Base-by-base conservation (phyloP, 2,329 filamentous ascomycete genomes). In the Orbilia ellipsospora region DNA sequence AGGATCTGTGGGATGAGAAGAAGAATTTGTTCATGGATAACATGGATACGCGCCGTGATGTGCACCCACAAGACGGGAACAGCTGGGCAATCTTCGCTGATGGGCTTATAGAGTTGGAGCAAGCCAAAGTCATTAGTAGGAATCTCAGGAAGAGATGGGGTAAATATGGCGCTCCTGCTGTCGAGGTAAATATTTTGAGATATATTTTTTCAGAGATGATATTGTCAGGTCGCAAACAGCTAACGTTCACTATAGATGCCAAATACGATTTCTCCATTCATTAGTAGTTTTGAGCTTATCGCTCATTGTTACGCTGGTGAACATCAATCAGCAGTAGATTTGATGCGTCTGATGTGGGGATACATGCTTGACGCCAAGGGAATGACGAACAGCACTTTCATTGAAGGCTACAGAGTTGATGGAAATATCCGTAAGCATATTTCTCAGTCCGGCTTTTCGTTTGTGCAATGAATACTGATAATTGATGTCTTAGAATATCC, bases 11-110 rank as follows among this genome's bases (percentile, higher is more conserved):
- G 84, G 84, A 88, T 76, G 77, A 81, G 0, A 63, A 79, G 0
- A 82, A 82, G n/a, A 85, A 85, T 26, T 83, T 87, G 75, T 87
- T 88, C 81, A 83, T 83, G 65, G 86, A 87, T 80, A 88, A 88
- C 76, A 84, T 85, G 44, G 80, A 82, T 4, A 85, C 84, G 1
- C 52, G 70, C 4, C 59, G 70, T n/a, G 83, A 83, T 0, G 82
- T 90, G 2, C 82, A 87, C 75, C 87, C 88, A 0, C 88, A 90
- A 81, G 88, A 89, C 76, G 87, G 85, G 12, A 90, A 90, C 80
- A 84, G 85, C 63, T 83, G 89, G 80, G 84, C 87, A 0, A 81
- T 88, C 4, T 74, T 74, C 23, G 52, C 70, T 1, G 70, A 74
- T 3, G 63, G 70, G 4, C 28, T 74, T 44, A 31, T 74, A 31